Conservation (phyloP, 1,284 basidiomycete genomes). For the Chalciporus sp. region DNA sequence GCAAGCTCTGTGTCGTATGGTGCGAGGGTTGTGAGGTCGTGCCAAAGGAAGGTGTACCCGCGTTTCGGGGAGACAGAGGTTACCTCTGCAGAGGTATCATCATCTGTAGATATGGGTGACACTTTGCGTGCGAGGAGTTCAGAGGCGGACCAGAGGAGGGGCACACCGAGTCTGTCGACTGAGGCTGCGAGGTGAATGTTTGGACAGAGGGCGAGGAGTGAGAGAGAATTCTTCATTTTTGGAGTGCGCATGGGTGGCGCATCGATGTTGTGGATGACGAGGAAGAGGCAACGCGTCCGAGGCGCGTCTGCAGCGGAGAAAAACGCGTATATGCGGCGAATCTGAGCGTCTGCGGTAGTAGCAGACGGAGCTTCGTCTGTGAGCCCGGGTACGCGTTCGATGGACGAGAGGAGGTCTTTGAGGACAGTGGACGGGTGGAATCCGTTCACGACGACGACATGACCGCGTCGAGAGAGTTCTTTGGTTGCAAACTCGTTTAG, state of each 20-base stretch:
- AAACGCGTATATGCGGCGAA: conserved; percentile 64
- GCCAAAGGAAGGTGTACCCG: conserved; percentile 86
- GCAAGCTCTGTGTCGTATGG: conserved; percentile 82
- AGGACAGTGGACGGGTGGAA: conserved; percentile 73
- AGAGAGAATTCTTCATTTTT: conserved; percentile 64
- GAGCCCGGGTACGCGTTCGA: conserved; percentile 64
- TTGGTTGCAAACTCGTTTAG: conserved; percentile 74
- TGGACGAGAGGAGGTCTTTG: conserved; percentile 69
- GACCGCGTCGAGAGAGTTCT: conserved; percentile 56
- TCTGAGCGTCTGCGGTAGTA: conserved; percentile 57
- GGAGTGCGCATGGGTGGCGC: conserved; percentile 64
- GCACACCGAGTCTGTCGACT: conserved; percentile 82
- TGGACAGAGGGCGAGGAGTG: conserved; percentile 69
- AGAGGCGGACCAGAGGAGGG: conserved; percentile 74
- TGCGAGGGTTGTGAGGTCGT: conserved; percentile 82
- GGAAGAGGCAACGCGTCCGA: conserved; percentile 55
- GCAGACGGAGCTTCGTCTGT: conserved; percentile 41
- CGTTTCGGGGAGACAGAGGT: conserved; percentile 37
- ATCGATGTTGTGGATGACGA: conserved; percentile 90
- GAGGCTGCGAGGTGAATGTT: conserved; percentile 81
- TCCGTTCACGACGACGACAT: conserved; percentile 81
- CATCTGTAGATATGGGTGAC: conserved; percentile 3
- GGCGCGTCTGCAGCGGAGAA: conserved; percentile 44
- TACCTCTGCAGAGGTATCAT: conserved; percentile 5
- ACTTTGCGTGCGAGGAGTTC: conserved; percentile 53